Evolutionary conservation across 768 basidiomycete species (phyloP).

Genomic region (Boletus rubroflammeus): DNA sequence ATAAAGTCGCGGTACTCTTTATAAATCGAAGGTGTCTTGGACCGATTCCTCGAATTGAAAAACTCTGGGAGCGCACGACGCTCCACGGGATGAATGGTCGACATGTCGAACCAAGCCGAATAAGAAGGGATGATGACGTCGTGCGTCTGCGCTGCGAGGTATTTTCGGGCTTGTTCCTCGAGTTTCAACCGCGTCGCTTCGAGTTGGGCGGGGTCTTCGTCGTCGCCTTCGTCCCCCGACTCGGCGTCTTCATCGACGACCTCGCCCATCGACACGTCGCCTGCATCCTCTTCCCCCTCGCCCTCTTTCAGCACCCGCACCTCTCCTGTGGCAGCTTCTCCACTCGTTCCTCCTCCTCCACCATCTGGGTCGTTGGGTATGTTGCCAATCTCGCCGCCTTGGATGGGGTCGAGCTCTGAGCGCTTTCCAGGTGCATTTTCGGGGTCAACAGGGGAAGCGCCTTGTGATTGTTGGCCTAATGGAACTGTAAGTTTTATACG

Average conservation of each 20-base stretch:
- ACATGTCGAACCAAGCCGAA: conserved; percentile 97
- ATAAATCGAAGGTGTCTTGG: conserved; percentile 95
- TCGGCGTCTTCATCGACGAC: conserved; percentile 73
- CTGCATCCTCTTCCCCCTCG: conserved; percentile 65
- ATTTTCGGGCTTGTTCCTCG: conserved; percentile 87
- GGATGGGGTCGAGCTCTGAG: conserved; percentile 81
- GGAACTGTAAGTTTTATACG: conserved; percentile 55
- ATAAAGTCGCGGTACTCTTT: conserved; percentile 99
- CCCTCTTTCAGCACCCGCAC: conserved; percentile 43
- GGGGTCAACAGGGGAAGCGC: conserved; percentile 73
- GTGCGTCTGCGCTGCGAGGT: conserved; percentile 96
- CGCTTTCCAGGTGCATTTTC: conserved; percentile 82
- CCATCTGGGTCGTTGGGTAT: conserved; percentile 42
- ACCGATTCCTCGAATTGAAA: conserved; percentile 92
- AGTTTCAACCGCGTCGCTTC: conserved; percentile 76
- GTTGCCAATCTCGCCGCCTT: conserved; percentile 76
- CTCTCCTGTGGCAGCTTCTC: conserved; percentile 29
- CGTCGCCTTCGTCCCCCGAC: conserved; percentile 77
- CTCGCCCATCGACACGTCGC: conserved; percentile 80
- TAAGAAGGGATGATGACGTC: conserved; percentile 97
- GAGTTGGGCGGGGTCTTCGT: conserved; percentile 79
- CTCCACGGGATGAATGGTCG: conserved; percentile 89
- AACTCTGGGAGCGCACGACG: conserved; percentile 93
- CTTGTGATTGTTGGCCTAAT: conserved; percentile 47
- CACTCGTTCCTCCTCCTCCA: conserved; percentile 9